Evolutionary conservation across 1,139 yeast genomes (phyloP).

Genomic region (Hemisphaericaspora subhashii): DNA sequence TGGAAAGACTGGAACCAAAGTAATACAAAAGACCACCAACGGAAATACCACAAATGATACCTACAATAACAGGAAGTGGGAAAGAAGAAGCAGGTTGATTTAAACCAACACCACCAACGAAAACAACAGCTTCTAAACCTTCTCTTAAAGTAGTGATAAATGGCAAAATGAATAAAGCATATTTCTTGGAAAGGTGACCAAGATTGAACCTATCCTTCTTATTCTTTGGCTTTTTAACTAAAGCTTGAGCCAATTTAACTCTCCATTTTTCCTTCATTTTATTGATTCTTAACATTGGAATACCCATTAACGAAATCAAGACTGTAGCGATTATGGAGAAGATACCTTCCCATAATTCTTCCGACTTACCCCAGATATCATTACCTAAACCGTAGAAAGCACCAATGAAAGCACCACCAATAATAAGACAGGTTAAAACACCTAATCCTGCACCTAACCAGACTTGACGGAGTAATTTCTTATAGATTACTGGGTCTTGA

Average conservation of each 20-base stretch:
- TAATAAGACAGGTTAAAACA: constrained; percentile 65
- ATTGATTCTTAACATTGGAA: constrained; percentile 87
- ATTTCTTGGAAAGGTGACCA: constrained; percentile 52
- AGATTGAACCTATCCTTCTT: constrained; percentile 33
- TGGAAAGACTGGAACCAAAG: constrained; percentile 73
- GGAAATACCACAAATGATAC: constrained; percentile 67
- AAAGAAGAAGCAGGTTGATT: constrained; percentile 74
- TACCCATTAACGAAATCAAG: constrained; percentile 85
- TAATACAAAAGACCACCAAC: constrained; percentile 71
- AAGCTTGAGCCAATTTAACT: constrained; percentile 78
- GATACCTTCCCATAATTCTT: constrained; percentile 92
- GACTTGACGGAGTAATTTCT: constrained; percentile 66
- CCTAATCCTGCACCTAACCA: constrained; percentile 80
- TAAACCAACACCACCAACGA: constrained; percentile 88
- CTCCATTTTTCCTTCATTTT: constrained; percentile 93
- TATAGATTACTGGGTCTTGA: constrained; percentile 55
- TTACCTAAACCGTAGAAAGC: constrained; percentile 76
- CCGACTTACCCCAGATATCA: constrained; percentile 83
- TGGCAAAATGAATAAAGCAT: constrained; percentile 77
- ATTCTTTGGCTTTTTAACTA: constrained; percentile 43
- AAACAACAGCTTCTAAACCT: constrained; percentile 89
- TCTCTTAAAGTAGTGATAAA: constrained; percentile 83
- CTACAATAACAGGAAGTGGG: constrained; percentile 81
- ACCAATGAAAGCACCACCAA: constrained; percentile 86
- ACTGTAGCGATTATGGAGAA: constrained; percentile 81